Base-by-base conservation (phyloP, 176 grass and related monocot genomes). In the Puccinellia tenuiflora region DNA sequence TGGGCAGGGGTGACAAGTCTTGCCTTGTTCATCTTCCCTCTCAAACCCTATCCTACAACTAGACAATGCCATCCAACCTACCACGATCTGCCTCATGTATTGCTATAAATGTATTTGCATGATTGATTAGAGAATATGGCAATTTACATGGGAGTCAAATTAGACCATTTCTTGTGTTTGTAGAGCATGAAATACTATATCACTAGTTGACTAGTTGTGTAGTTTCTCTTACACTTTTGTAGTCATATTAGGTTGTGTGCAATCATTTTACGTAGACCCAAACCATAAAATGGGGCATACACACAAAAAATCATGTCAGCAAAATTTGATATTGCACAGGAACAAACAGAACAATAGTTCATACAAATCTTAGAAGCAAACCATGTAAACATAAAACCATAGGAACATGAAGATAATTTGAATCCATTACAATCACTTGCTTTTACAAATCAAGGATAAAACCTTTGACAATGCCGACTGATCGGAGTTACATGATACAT, bases 341-440 rank as follows among this genome's bases (percentile, higher is more conserved):
- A 54, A 40, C 31, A 40, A 2, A 26, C 17, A 51, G 0, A 38
- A 46, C 2, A 42, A 34, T 3, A 64, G 33, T 61, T 13, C 47
- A 59, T 35, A 82, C n/a, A 38, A 43, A 20, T 60, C 7, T 35
- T 12, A 45, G 2, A n/a, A 71, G 1, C 20, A 43, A 72, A 51
- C 5, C 53, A 73, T 79, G 83, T 72, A 54, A 85, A 74, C 54
- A 73, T 65, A 31, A 30, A 78, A 34, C 9, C 42, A 73, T 40
- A 68, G 17, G 33, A 18, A 28, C 35, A 53, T 78, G 48, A 73
- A 35, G 34, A 48, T 57, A 80, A 45, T 31, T 22, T 39, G 73
- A 31, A 86, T 83, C 29, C 84, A 83, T 79, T 90, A 87, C 88
- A 87, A 90, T 79, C 73, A 81, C 33, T 82, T 72, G 78, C 74